These are phyloP conservation scores for Tetratostichococcus sp. DNA, from an alignment of 139 green algal genomes.

Conservation along the genomic window DNA sequence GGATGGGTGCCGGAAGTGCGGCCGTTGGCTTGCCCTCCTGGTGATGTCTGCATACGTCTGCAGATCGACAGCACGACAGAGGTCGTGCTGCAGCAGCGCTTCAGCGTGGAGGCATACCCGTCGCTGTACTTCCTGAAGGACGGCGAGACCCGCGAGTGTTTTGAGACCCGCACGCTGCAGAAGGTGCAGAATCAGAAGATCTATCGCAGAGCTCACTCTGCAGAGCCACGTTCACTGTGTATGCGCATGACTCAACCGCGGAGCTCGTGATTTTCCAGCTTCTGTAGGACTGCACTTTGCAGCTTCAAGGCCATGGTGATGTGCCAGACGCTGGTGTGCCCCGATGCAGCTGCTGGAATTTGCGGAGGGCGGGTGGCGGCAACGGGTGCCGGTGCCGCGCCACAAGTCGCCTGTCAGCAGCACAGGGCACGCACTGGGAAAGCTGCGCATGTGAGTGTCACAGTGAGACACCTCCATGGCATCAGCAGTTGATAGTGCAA, in stretches of 20 bases:
- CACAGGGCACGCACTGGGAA: background rate
- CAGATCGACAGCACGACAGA: background rate
- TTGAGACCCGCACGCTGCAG: background rate
- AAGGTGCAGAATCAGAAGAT: background rate
- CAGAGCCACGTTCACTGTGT: too few relatives aligned
- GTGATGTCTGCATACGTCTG: too few relatives aligned
- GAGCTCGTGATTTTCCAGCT: too few relatives aligned
- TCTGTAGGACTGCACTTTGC: too few relatives aligned
- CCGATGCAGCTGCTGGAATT: conserved; percentile 2
- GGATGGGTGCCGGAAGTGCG: too few relatives aligned
- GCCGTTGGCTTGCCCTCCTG: too few relatives aligned
- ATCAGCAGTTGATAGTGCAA: too few relatives aligned
- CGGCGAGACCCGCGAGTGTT: background rate
- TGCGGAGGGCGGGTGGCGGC: background rate
- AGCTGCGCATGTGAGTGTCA: background rate
- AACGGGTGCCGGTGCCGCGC: background rate
- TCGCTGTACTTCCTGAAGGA: background rate
- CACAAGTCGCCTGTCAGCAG: background rate
- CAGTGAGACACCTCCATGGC: too few relatives aligned
- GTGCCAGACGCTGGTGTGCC: too few relatives aligned
- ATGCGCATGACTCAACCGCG: too few relatives aligned
- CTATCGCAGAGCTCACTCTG: too few relatives aligned
- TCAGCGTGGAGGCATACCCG: background rate
- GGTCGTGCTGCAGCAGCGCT: background rate
- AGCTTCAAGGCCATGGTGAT: too few relatives aligned